These are phyloP conservation scores for Penicillium macrosclerotiorum DNA, from an alignment of 495 filamentous ascomycete species.

Conservation along the genomic window DNA sequence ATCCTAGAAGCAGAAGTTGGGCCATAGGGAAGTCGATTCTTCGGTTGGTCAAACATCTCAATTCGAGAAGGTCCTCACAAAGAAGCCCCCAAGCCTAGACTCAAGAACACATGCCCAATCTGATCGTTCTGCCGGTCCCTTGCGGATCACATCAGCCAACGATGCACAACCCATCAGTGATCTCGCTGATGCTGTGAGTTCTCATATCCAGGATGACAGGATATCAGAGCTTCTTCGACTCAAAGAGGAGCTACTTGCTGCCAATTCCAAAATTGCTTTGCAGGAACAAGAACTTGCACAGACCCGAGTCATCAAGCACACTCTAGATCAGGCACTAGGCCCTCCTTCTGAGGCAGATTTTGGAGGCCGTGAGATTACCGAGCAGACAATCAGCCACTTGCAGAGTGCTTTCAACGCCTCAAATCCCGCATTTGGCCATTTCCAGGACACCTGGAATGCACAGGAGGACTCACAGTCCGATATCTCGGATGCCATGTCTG, in stretches of 20 bases:
- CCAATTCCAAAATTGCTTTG: slow-evolving; percentile 73
- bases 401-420: slow-evolving; percentile 55
- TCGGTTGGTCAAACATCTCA: slow-evolving; percentile 28
- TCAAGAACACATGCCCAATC: slow-evolving; percentile 36
- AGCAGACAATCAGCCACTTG: slow-evolving; percentile 52
- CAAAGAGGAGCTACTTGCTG: slow-evolving; percentile 70
- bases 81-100: slow-evolving; percentile 30
- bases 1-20: slow-evolving; percentile 53
- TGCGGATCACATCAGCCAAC: slow-evolving; percentile 57
- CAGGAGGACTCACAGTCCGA: slow-evolving; percentile 69
- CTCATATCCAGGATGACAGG: slow-evolving; percentile 28
- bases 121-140: slow-evolving; percentile 47
- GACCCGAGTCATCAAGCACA: slow-evolving; percentile 71
- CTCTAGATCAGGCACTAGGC: slow-evolving; percentile 69
- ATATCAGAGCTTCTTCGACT: slow-evolving; percentile 55
- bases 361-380: slow-evolving; percentile 45
- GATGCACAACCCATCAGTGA: slow-evolving; percentile 46
- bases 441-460: slow-evolving; percentile 60
- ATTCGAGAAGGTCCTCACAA: slow-evolving; percentile 39
- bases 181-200: slow-evolving; percentile 19
- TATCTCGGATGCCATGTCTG: slow-evolving; percentile 58
- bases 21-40: slow-evolving; percentile 31
- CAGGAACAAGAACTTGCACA: slow-evolving; percentile 84
- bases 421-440: slow-evolving; percentile 47
- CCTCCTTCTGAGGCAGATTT: slow-evolving; percentile 57